A percentile compares a stretch with the other conserved stretches of the same genome.
Evolutionary conservation across 2,329 filamentous ascomycete species (phyloP).

Genomic region (Penicillium sp.): DNA sequence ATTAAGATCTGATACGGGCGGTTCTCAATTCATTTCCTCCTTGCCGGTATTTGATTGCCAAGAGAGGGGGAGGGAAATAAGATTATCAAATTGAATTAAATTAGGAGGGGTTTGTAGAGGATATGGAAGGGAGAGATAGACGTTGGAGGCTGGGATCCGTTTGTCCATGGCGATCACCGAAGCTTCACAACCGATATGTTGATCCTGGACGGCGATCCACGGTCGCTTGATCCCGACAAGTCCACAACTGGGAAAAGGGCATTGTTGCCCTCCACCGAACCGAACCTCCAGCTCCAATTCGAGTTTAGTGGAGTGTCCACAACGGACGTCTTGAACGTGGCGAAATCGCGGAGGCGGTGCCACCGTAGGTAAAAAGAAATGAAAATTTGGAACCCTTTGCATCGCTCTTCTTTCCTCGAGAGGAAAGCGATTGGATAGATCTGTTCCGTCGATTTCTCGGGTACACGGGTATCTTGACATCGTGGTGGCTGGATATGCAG

Average conservation of each 20-base stretch:
- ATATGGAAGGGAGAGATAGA: constrained; percentile 4
- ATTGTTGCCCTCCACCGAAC: background rate
- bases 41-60: constrained; percentile 14
- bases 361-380: background rate
- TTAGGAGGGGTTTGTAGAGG: background rate
- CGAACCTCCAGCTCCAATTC: background rate
- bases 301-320: constrained; percentile 13
- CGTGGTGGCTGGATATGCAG: constrained; percentile 23
- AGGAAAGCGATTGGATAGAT: constrained; percentile 1
- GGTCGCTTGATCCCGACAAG: constrained; percentile 14
- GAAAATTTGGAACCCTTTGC: no score
- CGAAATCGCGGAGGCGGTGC: constrained; percentile 21
- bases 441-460: background rate
- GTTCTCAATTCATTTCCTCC: constrained; percentile 8
- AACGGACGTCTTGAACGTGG: constrained; percentile 22
- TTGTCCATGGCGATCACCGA: constrained; percentile 15
- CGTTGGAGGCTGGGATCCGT: constrained; percentile 2
- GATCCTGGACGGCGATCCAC: constrained; percentile 25
- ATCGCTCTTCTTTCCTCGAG: constrained; percentile 2
- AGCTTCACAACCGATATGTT: constrained; percentile 21
- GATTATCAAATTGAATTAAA: background rate
- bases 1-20: constrained; percentile 4
- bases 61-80: background rate
- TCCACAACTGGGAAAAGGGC: background rate
- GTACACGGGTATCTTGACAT: constrained; percentile 2